phyloP scores from a whole-genome alignment of 352 stramenopile species.

The Phytophthora boehmeriae region DNA sequence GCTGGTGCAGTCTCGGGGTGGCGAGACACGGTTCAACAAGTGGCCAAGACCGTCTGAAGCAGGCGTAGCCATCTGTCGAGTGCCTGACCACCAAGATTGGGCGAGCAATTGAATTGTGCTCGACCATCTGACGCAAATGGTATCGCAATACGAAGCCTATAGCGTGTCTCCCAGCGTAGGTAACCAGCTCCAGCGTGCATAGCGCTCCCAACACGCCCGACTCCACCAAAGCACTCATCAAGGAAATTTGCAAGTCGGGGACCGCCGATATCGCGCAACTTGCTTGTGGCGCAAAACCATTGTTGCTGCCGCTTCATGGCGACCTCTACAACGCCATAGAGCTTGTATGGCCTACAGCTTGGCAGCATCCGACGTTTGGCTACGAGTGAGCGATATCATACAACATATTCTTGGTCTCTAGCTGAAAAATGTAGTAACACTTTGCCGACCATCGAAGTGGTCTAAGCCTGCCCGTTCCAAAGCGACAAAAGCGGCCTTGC shows the following conservation, averaged over 20 bases:
- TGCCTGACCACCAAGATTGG: conserved; percentile 15
- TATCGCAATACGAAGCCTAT: conserved; percentile 15
- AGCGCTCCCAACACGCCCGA: conserved; percentile 7
- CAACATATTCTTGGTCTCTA: neutral
- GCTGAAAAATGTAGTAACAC: neutral
- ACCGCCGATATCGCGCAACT: neutral
- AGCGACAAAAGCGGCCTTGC: conserved; percentile 5
- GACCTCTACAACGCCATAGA: neutral
- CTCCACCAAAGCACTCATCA: no score
- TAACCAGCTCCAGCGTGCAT: conserved; percentile 16
- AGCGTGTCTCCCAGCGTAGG: conserved; percentile 21
- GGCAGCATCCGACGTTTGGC: neutral
- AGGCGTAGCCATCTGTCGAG: conserved; percentile 20
- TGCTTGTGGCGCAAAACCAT: neutral
- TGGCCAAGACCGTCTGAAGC: conserved; percentile 7
- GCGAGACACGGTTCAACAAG: conserved; percentile 15
- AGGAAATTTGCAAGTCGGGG: no score
- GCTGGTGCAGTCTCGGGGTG: neutral
- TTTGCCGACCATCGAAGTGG: neutral
- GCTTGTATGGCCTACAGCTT: neutral
- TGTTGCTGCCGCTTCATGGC: neutral
- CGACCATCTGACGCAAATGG: conserved; percentile 13
- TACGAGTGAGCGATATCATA: neutral
- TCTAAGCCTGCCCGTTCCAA: conserved; percentile 14
- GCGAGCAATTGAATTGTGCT: conserved; percentile 31